Conservation (phyloP, 192 early-diverging fungal genomes). For the Podila clonocystis region DNA sequence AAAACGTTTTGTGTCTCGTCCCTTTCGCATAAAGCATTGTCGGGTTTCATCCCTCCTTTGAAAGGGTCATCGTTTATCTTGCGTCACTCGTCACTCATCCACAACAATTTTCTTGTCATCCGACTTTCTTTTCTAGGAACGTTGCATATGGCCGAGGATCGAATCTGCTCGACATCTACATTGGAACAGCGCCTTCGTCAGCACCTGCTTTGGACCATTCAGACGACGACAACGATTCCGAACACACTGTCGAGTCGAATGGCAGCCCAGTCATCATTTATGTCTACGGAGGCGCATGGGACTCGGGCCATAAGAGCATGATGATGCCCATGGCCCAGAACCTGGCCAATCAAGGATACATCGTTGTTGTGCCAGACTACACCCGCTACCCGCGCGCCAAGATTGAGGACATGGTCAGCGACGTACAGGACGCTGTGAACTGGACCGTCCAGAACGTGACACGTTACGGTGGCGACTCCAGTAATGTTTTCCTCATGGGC, state of each 20-base stretch:
- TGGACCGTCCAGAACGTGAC: constrained; percentile 50
- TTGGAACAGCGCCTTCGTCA: constrained; percentile 15
- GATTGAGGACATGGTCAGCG: constrained; percentile 55
- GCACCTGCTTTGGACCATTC: background rate
- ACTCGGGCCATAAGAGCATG: constrained; percentile 52
- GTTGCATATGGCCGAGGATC: constrained; percentile 34
- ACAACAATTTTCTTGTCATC: background rate
- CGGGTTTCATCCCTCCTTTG: no score
- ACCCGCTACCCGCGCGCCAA: constrained; percentile 55
- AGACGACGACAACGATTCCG: constrained; percentile 40
- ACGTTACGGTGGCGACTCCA: constrained; percentile 50
- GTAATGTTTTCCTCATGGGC: constrained; percentile 55
- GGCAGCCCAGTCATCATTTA: constrained; percentile 48
- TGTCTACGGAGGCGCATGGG: constrained; percentile 49
- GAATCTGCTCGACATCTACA: constrained; percentile 43
- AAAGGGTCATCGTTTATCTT: background rate
- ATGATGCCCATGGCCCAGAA: constrained; percentile 59
- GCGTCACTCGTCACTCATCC: background rate
- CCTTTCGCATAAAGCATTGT: no score
- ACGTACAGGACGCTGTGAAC: constrained; percentile 50
- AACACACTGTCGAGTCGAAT: constrained; percentile 48
- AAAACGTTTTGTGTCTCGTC: no score
- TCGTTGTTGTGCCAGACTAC: constrained; percentile 57
- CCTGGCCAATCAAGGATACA: constrained; percentile 56
- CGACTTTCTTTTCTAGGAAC: constrained; percentile 13